phyloP scores from a whole-genome alignment of 1,284 basidiomycete species.

The Ganoderma multipileum region DNA sequence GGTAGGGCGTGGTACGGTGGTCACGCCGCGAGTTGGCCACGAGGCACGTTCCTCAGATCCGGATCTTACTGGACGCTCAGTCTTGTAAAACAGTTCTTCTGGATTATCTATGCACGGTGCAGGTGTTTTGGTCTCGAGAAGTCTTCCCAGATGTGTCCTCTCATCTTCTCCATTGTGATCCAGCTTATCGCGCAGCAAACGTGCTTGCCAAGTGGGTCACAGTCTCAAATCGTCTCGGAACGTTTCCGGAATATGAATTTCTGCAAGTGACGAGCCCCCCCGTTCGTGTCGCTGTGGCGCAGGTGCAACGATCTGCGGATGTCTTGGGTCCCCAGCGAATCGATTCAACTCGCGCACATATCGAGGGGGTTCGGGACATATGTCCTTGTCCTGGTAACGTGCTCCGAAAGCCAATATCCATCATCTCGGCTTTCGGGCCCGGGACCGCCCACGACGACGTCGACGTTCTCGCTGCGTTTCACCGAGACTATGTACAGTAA shows the following conservation, averaged over 20 bases:
- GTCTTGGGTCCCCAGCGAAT: no score
- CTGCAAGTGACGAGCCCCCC: background rate
- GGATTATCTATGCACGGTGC: background rate
- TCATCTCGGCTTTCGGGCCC: no score
- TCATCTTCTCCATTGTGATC: background rate
- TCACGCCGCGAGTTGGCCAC: background rate
- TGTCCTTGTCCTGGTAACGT: no score
- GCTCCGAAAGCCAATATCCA: no score
- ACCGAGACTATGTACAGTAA: background rate
- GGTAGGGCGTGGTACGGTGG: background rate
- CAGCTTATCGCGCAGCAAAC: background rate
- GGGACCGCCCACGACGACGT: no score
- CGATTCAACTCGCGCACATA: no score
- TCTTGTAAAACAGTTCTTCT: background rate
- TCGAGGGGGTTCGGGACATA: no score
- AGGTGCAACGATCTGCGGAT: no score
- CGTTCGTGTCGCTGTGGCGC: background rate
- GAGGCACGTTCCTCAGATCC: slow-evolving; percentile 3
- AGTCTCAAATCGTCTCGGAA: background rate
- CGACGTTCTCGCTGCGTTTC: background rate
- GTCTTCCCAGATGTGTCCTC: background rate
- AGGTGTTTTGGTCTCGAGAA: background rate
- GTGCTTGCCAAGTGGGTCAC: background rate
- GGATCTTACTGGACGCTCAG: background rate
- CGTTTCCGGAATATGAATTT: background rate